These are phyloP conservation scores for Buddleja alternifolia DNA, from an alignment of 257 asterid species.

Conservation along the genomic window DNA sequence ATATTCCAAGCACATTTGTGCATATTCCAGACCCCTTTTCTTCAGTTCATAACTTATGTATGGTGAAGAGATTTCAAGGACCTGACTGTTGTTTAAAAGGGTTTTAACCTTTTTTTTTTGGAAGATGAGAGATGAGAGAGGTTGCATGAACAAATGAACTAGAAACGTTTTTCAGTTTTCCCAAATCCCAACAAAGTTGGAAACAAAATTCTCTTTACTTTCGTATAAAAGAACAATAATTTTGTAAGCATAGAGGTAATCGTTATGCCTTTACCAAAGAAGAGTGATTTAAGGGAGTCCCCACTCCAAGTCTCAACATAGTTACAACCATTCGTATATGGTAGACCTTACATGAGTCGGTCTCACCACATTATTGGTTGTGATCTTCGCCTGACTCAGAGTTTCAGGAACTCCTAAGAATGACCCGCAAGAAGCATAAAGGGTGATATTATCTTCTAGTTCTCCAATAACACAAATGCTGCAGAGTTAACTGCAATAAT, in stretches of 20 bases:
- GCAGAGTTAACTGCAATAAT: not conserved
- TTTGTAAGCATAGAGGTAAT: conserved; percentile 12
- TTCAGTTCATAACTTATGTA: not conserved
- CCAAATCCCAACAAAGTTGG: not conserved
- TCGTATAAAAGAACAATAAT: not conserved
- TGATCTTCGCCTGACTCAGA: too few species aligned
- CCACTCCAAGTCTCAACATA: too few species aligned
- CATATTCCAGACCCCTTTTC: conserved; percentile 1
- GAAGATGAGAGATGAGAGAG: not conserved
- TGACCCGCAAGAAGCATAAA: too few species aligned
- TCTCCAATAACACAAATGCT: not conserved
- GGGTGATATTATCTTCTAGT: not conserved
- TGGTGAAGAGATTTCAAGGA: not conserved
- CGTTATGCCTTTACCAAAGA: not conserved
- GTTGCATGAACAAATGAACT: not conserved
- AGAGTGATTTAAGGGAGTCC: too few species aligned
- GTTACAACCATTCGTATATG: too few species aligned
- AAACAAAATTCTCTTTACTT: not conserved
- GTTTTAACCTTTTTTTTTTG: not conserved
- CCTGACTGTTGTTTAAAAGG: not conserved
- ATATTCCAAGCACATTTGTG: conserved; percentile 4
- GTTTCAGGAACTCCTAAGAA: too few species aligned
- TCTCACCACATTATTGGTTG: too few species aligned
- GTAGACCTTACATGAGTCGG: too few species aligned
- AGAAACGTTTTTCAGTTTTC: not conserved